These are phyloP conservation scores for Mycena crocata DNA, from an alignment of 768 basidiomycete genomes.

Conservation along the genomic window DNA sequence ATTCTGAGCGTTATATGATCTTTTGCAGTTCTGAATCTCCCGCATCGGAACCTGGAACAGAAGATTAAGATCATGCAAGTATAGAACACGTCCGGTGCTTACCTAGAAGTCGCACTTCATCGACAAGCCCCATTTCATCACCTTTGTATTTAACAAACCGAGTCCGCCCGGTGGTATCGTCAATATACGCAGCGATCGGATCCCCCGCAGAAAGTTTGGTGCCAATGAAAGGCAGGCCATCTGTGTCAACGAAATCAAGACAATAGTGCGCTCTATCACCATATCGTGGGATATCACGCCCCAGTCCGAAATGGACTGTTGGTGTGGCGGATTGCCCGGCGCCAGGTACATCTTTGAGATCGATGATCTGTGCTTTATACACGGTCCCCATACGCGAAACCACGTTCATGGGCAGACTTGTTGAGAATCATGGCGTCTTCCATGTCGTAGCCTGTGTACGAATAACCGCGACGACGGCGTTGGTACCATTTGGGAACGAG, in stretches of 20 bases:
- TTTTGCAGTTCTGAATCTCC: constrained; percentile 93
- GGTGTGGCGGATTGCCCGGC: constrained; percentile 68
- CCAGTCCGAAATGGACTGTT: constrained; percentile 91
- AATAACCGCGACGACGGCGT: constrained; percentile 99
- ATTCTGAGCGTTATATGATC: constrained; percentile 94
- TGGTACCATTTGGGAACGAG: constrained; percentile 97
- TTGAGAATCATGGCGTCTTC: constrained; percentile 99
- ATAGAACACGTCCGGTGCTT: constrained; percentile 34
- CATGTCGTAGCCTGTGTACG: constrained; percentile 99
- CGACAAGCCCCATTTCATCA: constrained; percentile 90
- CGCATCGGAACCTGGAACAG: constrained; percentile 85
- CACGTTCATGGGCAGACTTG: constrained; percentile 98
- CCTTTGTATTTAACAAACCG: constrained; percentile 95
- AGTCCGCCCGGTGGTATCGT: constrained; percentile 86
- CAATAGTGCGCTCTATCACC: constrained; percentile 60
- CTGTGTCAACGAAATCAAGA: constrained; percentile 71
- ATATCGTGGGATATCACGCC: constrained; percentile 71
- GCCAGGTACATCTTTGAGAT: constrained; percentile 84
- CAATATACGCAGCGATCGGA: constrained; percentile 86
- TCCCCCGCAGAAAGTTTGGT: constrained; percentile 77
- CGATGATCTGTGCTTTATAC: constrained; percentile 94
- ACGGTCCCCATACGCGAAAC: constrained; percentile 97
- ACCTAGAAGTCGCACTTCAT: constrained; percentile 93
- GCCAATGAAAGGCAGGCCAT: constrained; percentile 90
- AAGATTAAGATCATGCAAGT: neutral